Base-by-base conservation (phyloP, 1,139 yeast species). In the Candida anutae region DNA sequence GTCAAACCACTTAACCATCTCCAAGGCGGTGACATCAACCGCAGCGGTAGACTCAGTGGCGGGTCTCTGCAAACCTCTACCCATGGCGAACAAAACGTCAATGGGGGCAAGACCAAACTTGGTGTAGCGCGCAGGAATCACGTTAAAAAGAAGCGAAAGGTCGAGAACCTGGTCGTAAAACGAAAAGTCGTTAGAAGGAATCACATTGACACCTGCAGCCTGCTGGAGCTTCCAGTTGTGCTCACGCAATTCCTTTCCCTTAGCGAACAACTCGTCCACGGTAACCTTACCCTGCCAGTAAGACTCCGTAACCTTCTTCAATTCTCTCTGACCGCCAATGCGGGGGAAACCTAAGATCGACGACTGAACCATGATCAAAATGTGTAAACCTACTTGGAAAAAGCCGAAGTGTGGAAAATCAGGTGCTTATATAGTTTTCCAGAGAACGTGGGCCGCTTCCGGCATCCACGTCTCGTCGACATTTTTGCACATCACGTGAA, bases 1-100 rank as follows among this genome's bases (percentile, higher is more conserved):
- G 67, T 90, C 98, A 50, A 90, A 90, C 98, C 98, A 90, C 74
- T 90, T 90, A 50, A 90, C 98, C 98, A 90, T 90, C 77, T 90
- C 98, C 63, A 85, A 76, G 50, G 98, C 98, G 43, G 97, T 90
- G 38, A 90, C 98, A 64, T 93, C 98, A 48, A 90, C 95, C 45
- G 94, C 94, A 46, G 81, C 74, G 39, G 77, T 60, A 46, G 88
- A 58, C 47, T 82, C 95, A 45, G 93, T 82, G 46, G 94, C 95
- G 66, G 82, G 79, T 69, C 93, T 84, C 74, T 93, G 98, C 61
- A 90, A 77, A 78, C 98, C 98, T 77, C 98, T 87, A 66, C 97
- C 98, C 98, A 90, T 93, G 55, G 98, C 98, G 60, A 90, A 90
- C 55, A 84, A 69, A 42, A 87, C 85, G 64, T 90, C 98, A 50